Evolutionary conservation across 208 protist species (phyloP), one percentile per base, ranked within the genome.

Genomic region (Acanthamoeba culbertsoni): DNA sequence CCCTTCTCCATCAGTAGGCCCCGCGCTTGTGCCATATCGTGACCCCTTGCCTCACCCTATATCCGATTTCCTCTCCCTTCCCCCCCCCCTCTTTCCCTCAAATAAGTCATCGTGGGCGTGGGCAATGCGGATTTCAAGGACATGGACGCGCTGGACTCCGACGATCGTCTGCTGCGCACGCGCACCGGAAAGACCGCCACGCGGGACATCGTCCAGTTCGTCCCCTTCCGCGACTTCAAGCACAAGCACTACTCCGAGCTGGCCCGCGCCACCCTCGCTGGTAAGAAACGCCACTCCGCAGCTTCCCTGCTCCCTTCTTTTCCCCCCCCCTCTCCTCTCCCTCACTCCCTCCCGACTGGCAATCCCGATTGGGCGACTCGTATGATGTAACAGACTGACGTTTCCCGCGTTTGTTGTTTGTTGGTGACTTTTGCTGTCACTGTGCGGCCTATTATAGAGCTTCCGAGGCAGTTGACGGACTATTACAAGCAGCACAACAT

Each of bases 161-260:
- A 94, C 37, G 89, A 55, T 0, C 0, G 26, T 6, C 51, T 68
- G 37, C 68, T 89, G 6, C 33, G 18, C 0, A 35, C 42, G 0
- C 0, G 33, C 10, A 43, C n/a, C 1, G 65, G 65, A 0, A 53
- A 75, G 10, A 51, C 1, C 1, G 82, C 62, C 18, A 62, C 94
- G 1, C 93, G 96, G 20, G 97, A 98, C 92, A 82, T 97, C 43
- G 97, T 98, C 18, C 96, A 97, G 94, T 98, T 98, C 65, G 97
- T 98, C 40, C 95, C 96, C 1, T 97, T 98, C 73, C 96, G 89
- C 14, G 68, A 96, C 18, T 97, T 95, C 46, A 53, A 91, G 26
- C 91, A 93, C 37, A 68, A 75, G 35, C 86, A 92, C 68, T 91
- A 94, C 20, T 79, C 63, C 35, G 84, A 73, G 55, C 95, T 98